Evolutionary conservation across 225 moss, liverwort and hornwort species (phyloP), one percentile per base, ranked within the genome.

Genomic region (Rhytidiadelphus loreus): DNA sequence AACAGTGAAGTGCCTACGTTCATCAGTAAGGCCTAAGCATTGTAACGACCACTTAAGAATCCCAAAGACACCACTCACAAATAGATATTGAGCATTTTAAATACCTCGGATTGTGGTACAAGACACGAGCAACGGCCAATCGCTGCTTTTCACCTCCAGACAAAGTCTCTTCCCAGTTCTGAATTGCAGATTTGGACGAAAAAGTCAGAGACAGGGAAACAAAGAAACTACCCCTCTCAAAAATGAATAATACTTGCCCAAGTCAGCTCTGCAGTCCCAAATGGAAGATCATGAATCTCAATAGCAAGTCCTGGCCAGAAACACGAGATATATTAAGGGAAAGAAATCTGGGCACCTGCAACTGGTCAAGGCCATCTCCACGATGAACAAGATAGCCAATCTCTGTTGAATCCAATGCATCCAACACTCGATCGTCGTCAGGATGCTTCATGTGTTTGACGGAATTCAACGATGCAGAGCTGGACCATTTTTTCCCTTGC

Each of bases 121-220:
- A 85, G 61, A 94, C 94, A 87, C 92, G 94, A 83, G 94, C 87
- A 91, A 94, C 86, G 37, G 94, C 94, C 85, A 94, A 58, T 73
- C 94, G 89, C 89, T 94, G 94, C 81, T 94, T 94, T 87, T 94
- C 94, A 83, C 94, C 94, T 63, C 92, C 94, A 33, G 94, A 94
- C 87, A 94, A 90, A 79, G 94, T 94, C 84, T 94, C 94, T 69
- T 94, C 94, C 94, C 94, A 94, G 71, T 94, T 94, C 94, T 94
- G 90, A 56, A 64, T 83, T 78, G 57, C 91, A 91, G 16, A 69
- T 74, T 80, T 73, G 39, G 24, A 82, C 55, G 33, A 78, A 66
- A 35, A 88, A 82, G 62, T 88, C 55, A 88, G 62, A 82, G 72
- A 55, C 25, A 83, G 55, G 21, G 13, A 75, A 73, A 73, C 16